These are phyloP conservation scores for Malus hybrid DNA, from an alignment of 331 rosid species.

Conservation along the genomic window DNA sequence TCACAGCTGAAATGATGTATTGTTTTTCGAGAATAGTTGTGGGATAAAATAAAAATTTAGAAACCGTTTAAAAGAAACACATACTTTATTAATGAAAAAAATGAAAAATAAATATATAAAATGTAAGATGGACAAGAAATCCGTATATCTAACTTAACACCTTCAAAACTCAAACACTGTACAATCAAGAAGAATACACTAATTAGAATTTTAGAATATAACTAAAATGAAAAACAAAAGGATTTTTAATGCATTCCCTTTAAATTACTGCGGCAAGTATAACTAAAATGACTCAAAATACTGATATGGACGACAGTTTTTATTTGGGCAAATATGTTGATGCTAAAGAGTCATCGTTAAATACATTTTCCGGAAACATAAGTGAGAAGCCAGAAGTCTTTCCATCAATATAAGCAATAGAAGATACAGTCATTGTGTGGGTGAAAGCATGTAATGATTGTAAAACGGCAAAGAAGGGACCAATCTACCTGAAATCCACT, in stretches of 20 bases:
- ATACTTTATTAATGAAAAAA: neutral
- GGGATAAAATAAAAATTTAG: neutral
- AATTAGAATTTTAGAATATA: too few relatives aligned
- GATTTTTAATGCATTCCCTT: too few relatives aligned
- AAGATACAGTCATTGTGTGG: neutral
- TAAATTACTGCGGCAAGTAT: too few relatives aligned
- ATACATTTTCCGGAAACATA: too few relatives aligned
- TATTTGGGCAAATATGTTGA: too few relatives aligned
- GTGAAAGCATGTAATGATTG: slow-evolving; percentile 6
- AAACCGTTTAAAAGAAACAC: neutral
- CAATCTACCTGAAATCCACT: slow-evolving; percentile 85
- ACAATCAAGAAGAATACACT: too few relatives aligned
- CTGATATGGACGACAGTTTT: too few relatives aligned
- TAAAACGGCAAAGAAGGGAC: slow-evolving; percentile 9
- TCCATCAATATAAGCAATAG: neutral
- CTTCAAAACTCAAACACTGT: too few relatives aligned
- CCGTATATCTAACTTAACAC: too few relatives aligned
- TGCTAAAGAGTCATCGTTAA: too few relatives aligned
- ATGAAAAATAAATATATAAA: neutral
- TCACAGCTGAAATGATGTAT: neutral
- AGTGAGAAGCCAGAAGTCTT: neutral
- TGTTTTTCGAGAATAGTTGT: neutral
- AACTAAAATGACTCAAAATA: too few relatives aligned
- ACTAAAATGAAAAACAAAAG: too few relatives aligned
- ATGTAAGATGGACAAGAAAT: neutral